Evolutionary conservation across 805 yeast genomes (phyloP).

Genomic region (Kluyveromyces wickerhamii): DNA sequence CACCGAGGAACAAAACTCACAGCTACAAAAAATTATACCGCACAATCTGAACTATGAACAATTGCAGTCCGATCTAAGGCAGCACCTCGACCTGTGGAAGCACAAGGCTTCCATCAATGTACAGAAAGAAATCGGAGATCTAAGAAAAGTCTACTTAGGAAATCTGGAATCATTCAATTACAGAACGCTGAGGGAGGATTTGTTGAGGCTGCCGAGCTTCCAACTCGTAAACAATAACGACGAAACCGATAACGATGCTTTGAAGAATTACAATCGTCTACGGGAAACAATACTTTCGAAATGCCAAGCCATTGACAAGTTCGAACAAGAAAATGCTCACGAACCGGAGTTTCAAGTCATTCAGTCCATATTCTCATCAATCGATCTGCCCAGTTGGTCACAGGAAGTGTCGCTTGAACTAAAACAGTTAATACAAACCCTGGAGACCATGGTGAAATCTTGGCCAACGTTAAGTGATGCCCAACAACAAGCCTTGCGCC

Average conservation of each 20-base stretch:
- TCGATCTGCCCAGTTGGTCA: constrained; percentile 36
- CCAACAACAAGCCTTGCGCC: not conserved
- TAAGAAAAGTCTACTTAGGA: not conserved
- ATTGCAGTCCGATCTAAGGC: not conserved
- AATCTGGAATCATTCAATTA: constrained; percentile 7
- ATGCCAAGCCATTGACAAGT: constrained; percentile 13
- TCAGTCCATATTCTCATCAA: constrained; percentile 45
- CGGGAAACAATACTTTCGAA: constrained; percentile 14
- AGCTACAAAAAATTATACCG: not conserved
- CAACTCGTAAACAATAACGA: constrained; percentile 9
- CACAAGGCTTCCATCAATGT: not conserved
- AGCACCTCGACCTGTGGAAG: constrained; percentile 1
- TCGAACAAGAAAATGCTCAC: constrained; percentile 1
- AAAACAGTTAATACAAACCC: not conserved
- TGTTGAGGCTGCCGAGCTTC: constrained; percentile 21
- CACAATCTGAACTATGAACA: not conserved
- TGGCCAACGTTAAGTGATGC: not conserved
- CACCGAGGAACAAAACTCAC: constrained; percentile 1
- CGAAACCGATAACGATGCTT: constrained; percentile 10
- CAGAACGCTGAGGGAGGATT: constrained; percentile 15
- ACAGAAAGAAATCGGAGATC: constrained; percentile 1
- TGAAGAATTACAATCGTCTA: constrained; percentile 22
- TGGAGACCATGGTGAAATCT: constrained; percentile 1
- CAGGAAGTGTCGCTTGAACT: not conserved
- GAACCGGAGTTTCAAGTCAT: not conserved